A percentile compares a stretch with the other conserved stretches of the same genome.
These are phyloP conservation scores for Hevea brasiliensis DNA, from an alignment of 345 rosid species.

Conservation along the genomic window DNA sequence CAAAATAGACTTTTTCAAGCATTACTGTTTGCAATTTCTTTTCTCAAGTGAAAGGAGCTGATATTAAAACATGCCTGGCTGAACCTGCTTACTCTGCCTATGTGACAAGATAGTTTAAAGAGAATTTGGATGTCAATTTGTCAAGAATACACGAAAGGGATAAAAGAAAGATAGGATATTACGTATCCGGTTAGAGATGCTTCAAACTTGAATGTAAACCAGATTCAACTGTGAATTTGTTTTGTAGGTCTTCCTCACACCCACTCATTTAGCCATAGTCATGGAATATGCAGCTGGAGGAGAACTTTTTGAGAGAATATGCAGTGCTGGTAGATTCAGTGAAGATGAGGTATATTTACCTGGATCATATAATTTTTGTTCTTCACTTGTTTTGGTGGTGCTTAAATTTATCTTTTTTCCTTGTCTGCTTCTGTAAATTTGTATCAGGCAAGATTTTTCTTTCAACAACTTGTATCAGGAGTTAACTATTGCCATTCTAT, in stretches of 20 bases:
- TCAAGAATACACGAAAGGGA: neutral
- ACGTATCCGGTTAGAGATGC: too few relatives aligned
- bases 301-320: slow-evolving; percentile 32
- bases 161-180: neutral
- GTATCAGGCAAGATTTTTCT: slow-evolving; percentile 27
- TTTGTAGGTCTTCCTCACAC: slow-evolving; percentile 23
- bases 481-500: slow-evolving; percentile 31
- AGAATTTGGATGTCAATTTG: neutral
- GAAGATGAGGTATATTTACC: slow-evolving; percentile 22
- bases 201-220: neutral
- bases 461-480: slow-evolving; percentile 30
- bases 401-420: neutral
- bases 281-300: slow-evolving; percentile 32
- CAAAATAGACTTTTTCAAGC: neutral
- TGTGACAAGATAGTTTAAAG: neutral
- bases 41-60: neutral
- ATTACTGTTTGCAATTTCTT: neutral
- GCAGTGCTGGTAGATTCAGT: slow-evolving; percentile 28
- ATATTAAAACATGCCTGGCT: neutral
- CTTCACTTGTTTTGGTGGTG: neutral
- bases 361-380: neutral
- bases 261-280: slow-evolving; percentile 32
- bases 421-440: neutral
- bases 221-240: neutral
- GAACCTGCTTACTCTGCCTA: neutral